A percentile compares a stretch with the other conserved stretches of the same genome.
phyloP scores from a whole-genome alignment of 768 basidiomycete genomes.

The Sistotremastrum niveocremeum region DNA sequence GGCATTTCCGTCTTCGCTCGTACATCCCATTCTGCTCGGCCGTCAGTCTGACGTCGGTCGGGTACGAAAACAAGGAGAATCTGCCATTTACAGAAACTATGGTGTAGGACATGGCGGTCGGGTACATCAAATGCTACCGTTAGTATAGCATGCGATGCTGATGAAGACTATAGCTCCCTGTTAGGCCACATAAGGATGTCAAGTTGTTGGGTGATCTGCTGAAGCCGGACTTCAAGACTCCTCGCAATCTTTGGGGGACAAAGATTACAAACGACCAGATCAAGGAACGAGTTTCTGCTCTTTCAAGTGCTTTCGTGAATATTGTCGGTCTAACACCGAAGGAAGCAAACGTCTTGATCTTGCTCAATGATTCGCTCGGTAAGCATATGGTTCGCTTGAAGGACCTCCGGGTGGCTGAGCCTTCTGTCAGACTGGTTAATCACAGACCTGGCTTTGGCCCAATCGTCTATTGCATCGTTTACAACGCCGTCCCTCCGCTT shows the following conservation, averaged over 20 bases:
- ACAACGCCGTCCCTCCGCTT: conserved; percentile 48
- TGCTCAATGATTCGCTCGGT: conserved; percentile 75
- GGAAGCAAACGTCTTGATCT: conserved; percentile 56
- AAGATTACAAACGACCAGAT: conserved; percentile 69
- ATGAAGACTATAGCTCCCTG: conserved; percentile 44
- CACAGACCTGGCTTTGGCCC: conserved; percentile 64
- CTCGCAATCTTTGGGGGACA: conserved; percentile 68
- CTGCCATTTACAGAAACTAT: conserved; percentile 85
- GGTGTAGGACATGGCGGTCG: conserved; percentile 71
- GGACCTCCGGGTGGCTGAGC: conserved; percentile 1
- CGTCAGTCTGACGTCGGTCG: conserved; percentile 82
- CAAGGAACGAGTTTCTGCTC: conserved; percentile 52
- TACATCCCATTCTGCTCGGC: conserved; percentile 88
- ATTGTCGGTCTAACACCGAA: conserved; percentile 39
- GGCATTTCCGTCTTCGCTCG: conserved; percentile 33
- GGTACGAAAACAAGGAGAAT: conserved; percentile 69
- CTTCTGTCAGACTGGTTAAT: conserved; percentile 53
- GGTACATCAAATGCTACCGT: conserved; percentile 28
- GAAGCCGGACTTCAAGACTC: conserved; percentile 47
- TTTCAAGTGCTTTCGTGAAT: conserved; percentile 60
- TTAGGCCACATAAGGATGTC: conserved; percentile 59
- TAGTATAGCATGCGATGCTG: not conserved
- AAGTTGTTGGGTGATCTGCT: conserved; percentile 54
- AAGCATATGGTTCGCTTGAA: conserved; percentile 8
- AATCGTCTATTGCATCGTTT: conserved; percentile 52